Conservation (phyloP, 192 early-diverging fungal species). For the Backusella tuberculispora region DNA sequence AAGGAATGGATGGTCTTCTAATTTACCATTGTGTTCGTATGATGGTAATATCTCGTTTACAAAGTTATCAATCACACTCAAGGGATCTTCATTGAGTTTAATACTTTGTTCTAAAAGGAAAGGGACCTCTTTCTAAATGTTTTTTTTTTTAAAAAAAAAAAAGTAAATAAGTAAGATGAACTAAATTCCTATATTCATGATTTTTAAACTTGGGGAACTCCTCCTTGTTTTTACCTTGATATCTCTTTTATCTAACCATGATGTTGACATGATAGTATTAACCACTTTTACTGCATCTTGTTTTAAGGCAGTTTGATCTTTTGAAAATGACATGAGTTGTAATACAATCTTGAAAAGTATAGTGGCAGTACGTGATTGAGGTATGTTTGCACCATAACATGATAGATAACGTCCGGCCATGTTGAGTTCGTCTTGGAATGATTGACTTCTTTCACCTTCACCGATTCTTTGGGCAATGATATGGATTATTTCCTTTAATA, state of each 20-base stretch:
- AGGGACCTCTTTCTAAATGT: slow-evolving; percentile 43
- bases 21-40: slow-evolving; percentile 38
- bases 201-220: too few relatives aligned
- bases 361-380: slow-evolving; percentile 48
- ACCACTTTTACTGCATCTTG: slow-evolving; percentile 37
- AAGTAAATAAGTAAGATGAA: not conserved
- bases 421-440: slow-evolving; percentile 2
- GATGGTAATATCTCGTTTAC: slow-evolving; percentile 43
- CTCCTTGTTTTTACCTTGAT: slow-evolving; percentile 38
- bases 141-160: not conserved
- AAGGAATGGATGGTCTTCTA: slow-evolving; percentile 47
- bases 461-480: slow-evolving; percentile 13
- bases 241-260: slow-evolving; percentile 46
- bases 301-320: slow-evolving; percentile 29
- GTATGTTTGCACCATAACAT: slow-evolving; percentile 41
- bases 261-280: slow-evolving; percentile 31
- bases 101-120: slow-evolving; percentile 52
- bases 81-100: slow-evolving; percentile 34
- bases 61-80: slow-evolving; percentile 45
- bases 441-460: not conserved
- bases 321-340: slow-evolving; percentile 44
- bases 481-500: slow-evolving; percentile 28
- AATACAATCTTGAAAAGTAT: slow-evolving; percentile 44
- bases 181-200: not conserved
- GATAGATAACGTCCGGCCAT: slow-evolving; percentile 45